Conservation (phyloP, 352 stramenopile species). For the Globisporangium cederbergense region DNA sequence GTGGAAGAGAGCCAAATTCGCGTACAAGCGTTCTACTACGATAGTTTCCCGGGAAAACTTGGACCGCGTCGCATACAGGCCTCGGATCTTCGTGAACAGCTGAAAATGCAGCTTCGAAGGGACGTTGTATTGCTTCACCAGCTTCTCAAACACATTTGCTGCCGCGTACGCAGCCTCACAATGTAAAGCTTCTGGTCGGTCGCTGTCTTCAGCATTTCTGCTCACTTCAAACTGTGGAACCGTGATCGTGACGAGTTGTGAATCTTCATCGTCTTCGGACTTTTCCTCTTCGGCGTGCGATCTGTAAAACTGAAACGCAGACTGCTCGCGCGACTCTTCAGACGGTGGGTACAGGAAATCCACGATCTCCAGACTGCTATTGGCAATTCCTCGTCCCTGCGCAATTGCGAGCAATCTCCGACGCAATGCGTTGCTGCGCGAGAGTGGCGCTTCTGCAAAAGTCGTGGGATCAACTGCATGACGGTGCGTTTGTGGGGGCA, state of each 20-base stretch:
- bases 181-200: constrained; percentile 17
- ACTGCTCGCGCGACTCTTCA: constrained; percentile 15
- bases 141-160: constrained; percentile 42
- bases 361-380: constrained; percentile 59
- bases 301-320: constrained; percentile 71
- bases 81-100: constrained; percentile 64
- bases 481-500: constrained; percentile 67
- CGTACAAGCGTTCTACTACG: constrained; percentile 66
- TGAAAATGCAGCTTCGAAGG: constrained; percentile 70
- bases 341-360: constrained; percentile 39
- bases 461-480: constrained; percentile 53
- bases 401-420: constrained; percentile 53
- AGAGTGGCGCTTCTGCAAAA: constrained; percentile 37
- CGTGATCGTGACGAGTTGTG: constrained; percentile 35
- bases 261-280: constrained; percentile 15
- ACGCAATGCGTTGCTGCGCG: constrained; percentile 39
- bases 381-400: constrained; percentile 38
- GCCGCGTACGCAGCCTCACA: constrained; percentile 26
- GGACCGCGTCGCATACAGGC: constrained; percentile 32
- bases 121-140: constrained; percentile 51
- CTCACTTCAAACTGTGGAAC: constrained; percentile 22
- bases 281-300: constrained; percentile 19
- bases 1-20: constrained; percentile 71
- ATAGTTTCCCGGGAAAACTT: constrained; percentile 37
- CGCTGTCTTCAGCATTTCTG: constrained; percentile 19